A percentile compares a stretch with the other conserved stretches of the same genome.
These are phyloP conservation scores for Ceriops tagal DNA, from an alignment of 345 rosid genomes.

Conservation along the genomic window DNA sequence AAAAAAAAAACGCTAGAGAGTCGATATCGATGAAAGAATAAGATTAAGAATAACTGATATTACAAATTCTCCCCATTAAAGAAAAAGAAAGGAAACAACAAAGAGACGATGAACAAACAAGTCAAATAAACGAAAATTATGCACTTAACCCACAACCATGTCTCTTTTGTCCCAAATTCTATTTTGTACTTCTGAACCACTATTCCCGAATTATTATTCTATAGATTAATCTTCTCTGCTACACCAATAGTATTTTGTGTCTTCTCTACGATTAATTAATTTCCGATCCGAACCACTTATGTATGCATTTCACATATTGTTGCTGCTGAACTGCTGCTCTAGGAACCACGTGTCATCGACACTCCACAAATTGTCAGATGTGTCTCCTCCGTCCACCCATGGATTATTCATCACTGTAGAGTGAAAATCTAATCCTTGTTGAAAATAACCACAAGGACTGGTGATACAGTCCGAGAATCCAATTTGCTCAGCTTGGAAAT, in stretches of 20 bases:
- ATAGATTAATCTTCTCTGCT: neutral
- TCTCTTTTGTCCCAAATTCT: slow-evolving; percentile 8
- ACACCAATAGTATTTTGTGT: neutral
- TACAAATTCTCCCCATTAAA: slow-evolving; percentile 10
- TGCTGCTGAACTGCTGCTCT: slow-evolving; percentile 56
- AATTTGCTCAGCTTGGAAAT: slow-evolving; percentile 40
- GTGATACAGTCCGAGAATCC: slow-evolving; percentile 45
- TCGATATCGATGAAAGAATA: slow-evolving; percentile 20
- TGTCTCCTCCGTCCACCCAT: slow-evolving; percentile 48
- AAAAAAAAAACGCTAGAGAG: neutral
- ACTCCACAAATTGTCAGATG: slow-evolving; percentile 67
- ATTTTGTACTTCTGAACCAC: slow-evolving; percentile 3
- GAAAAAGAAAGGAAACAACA: neutral
- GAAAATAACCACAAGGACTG: slow-evolving; percentile 44
- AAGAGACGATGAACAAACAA: slow-evolving; percentile 2
- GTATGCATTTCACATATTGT: slow-evolving; percentile 24
- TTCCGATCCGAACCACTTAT: neutral
- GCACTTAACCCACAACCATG: slow-evolving; percentile 30
- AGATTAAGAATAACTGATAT: slow-evolving; percentile 22
- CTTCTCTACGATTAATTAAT: slow-evolving; percentile 10
- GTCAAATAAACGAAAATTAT: neutral
- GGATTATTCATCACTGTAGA: slow-evolving; percentile 44
- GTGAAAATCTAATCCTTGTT: slow-evolving; percentile 44
- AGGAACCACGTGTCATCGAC: slow-evolving; percentile 62
- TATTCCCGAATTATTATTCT: slow-evolving; percentile 6